Base-by-base conservation (phyloP, 129 eudicot species). In the Calendula officinalis region DNA sequence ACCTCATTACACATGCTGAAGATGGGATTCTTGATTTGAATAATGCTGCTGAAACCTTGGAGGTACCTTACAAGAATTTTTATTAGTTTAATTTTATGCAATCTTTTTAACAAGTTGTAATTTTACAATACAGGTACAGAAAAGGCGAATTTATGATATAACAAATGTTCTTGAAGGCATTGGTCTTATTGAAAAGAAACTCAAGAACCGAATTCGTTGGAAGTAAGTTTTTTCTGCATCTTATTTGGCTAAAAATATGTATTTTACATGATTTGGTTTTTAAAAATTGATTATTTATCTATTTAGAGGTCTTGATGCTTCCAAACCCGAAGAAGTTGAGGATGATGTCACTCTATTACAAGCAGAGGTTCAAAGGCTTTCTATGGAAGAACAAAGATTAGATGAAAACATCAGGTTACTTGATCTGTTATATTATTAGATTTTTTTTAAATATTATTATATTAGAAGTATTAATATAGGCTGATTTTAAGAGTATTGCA, bases 121-220 rank as follows among this genome's bases (percentile, higher is more conserved):
- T 61, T 46, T 8, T 52, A 64, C 87, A 94, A 11, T 52, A 64
- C 87, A 94, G 99, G 95, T 86, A 35, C 97, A 94, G 60, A 94
- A 94, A 79, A 88, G 99, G 71, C 81, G 99, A 17, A 94, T 94
- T 69, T 94, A 94, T 80, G 99, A 94, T 59, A 88, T 94, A 55
- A 88, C 99, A 34, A 88, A 94, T 80, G 99, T 94, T 42, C 95
- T 94, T 64, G 99, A 94, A 75, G 99, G 99, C 61, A 94, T 94
- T 73, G 99, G 97, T 65, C 89, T 94, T 47, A 89, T 94, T 11
- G 99, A 94, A 69, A 94, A 94, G 84, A 94, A 84, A 81, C 90
- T 88, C 53, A 94, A 94, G 76, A 88, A 94, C 80, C 82, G 85
- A 73, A 94, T 94, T 32, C 99, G 74, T 7, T 94, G 99, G 99